Percentiles rank a stretch among this genome's conserved stretches.
Evolutionary conservation across 345 rosid species (phyloP).

Genomic region (Nasturtium officinale): DNA sequence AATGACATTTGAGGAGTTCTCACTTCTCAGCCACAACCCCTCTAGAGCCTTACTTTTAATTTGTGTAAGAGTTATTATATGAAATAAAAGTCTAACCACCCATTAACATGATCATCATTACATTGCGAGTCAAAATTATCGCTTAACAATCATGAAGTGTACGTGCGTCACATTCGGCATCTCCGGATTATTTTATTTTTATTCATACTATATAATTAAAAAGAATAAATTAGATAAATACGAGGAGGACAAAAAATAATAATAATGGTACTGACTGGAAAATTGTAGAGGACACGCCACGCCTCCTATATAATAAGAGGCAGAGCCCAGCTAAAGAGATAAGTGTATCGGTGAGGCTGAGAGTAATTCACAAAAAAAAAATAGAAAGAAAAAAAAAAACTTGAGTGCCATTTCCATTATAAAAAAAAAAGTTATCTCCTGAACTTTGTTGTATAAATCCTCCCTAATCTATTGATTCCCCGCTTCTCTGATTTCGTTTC

Average conservation of each 20-base stretch:
- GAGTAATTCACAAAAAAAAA: constrained; percentile 33
- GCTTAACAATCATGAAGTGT: too few relatives aligned
- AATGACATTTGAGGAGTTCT: too few relatives aligned
- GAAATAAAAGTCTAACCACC: too few relatives aligned
- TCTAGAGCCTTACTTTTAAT: too few relatives aligned
- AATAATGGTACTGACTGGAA: neutral
- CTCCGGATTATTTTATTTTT: too few relatives aligned
- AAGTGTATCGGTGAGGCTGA: constrained; percentile 43
- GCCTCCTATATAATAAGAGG: constrained; percentile 31
- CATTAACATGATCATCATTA: too few relatives aligned
- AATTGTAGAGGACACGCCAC: constrained; percentile 29
- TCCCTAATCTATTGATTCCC: neutral
- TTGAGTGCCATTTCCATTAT: constrained; percentile 8
- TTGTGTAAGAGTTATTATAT: too few relatives aligned
- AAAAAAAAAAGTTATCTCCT: neutral
- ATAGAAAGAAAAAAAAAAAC: neutral
- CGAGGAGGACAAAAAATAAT: neutral
- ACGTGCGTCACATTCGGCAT: too few relatives aligned
- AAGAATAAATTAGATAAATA: constrained; percentile 14
- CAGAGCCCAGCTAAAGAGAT: constrained; percentile 8
- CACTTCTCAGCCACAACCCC: too few relatives aligned
- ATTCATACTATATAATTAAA: too few relatives aligned
- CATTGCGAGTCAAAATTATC: too few relatives aligned
- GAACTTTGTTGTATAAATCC: constrained; percentile 5
- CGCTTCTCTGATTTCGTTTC: neutral